phyloP scores from a whole-genome alignment of 2,329 filamentous ascomycete genomes.

The Podosphaera xanthii region DNA sequence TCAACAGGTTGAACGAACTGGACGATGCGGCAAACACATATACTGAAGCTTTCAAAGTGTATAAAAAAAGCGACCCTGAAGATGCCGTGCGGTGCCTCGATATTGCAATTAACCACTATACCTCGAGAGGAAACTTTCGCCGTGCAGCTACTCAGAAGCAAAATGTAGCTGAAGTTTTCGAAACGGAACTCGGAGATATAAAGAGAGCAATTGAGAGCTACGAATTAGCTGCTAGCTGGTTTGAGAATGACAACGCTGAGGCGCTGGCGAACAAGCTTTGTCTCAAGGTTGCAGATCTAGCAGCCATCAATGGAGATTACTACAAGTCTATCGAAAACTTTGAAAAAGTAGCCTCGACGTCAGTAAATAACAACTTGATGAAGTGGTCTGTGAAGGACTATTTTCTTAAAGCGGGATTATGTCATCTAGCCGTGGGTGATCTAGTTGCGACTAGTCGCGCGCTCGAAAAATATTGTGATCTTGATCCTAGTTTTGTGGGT shows the following conservation, averaged over 20 bases:
- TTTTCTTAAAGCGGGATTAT: conserved; percentile 81
- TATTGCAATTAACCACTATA: conserved; percentile 66
- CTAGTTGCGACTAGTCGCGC: conserved; percentile 58
- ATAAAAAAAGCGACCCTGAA: conserved; percentile 63
- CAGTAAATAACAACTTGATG: conserved; percentile 78
- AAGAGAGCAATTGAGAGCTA: conserved; percentile 65
- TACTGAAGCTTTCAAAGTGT: conserved; percentile 85
- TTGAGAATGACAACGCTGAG: conserved; percentile 39
- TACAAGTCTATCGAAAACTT: conserved; percentile 61
- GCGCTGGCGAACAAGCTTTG: conserved; percentile 83
- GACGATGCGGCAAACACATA: conserved; percentile 80
- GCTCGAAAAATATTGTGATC: conserved; percentile 58
- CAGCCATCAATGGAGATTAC: conserved; percentile 65
- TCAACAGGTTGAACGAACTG: conserved; percentile 62
- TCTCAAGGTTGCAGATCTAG: conserved; percentile 76
- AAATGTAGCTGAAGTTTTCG: conserved; percentile 65
- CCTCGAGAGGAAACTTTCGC: conserved; percentile 71
- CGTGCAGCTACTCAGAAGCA: conserved; percentile 82
- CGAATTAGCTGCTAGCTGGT: conserved; percentile 72
- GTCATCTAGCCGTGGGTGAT: conserved; percentile 54
- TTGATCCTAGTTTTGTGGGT: conserved; percentile 52
- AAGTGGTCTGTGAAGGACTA: conserved; percentile 90
- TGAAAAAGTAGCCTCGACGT: conserved; percentile 58
- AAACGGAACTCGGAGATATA: conserved; percentile 56
- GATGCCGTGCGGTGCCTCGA: conserved; percentile 65